Base-by-base conservation (phyloP, 768 basidiomycete genomes). In the Lentinus brumalis region DNA sequence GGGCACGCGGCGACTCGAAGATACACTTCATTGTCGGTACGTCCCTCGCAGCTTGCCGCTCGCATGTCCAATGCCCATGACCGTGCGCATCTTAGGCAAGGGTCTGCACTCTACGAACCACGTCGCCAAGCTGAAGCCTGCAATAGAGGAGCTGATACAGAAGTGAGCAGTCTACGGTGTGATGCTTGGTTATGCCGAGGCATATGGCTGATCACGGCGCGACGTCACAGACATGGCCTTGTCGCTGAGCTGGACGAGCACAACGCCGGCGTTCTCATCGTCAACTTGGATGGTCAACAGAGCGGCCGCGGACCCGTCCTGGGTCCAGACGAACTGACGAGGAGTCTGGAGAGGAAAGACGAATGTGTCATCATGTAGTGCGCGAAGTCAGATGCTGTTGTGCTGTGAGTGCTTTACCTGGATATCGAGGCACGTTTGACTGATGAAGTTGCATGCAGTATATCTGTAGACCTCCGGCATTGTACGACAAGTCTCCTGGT, bases 111-210 rank as follows among this genome's bases (percentile, higher is more conserved):
- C 91, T 16, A 75, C 80, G 30, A 81, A 83, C 3, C 87, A 88
- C 49, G 79, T 83, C 6, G 90, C 92, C 0, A 98, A 96, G 76
- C 81, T 98, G 69, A 94, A 90, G 70, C 96, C 96, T 35, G 96
- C 95, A 6, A 88, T 98, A 52, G 89, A 93, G 71, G 87, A 89
- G 40, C 77, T 96, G 52, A 91, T 96, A 85, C 78, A 81, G 65
- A 93, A 89, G 91, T 92, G 67, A 44, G 83, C 66, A 18, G 8
- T 49, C 44, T 30, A 5, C 18, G 35, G 21, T 26, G 21, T 26
- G 1, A 26, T 26, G 21, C 21, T 51, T 26, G 16, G 6, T 10
- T 26, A 5, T 35, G 9, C n/a, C 15, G 18, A 32, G 18, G 47
- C 6, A 12, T 16, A 2, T 18, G 15, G 40, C 26, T 26, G n/a